phyloP scores from a whole-genome alignment of 2,329 filamentous ascomycete species.

The Blastomyces percursus region DNA sequence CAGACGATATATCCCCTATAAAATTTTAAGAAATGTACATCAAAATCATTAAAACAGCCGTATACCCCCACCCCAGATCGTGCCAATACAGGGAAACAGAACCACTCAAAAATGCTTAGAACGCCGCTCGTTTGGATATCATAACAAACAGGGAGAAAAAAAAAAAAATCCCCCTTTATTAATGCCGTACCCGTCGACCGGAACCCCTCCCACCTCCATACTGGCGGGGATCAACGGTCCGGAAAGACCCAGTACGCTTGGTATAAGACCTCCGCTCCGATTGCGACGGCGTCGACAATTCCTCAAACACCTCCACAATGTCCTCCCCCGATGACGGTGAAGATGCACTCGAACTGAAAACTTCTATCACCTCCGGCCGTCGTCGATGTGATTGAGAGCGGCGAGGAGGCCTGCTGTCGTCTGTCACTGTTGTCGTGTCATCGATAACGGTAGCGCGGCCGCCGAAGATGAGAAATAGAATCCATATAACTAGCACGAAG shows the following conservation, averaged over 20 bases:
- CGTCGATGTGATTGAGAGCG: slow-evolving; percentile 19
- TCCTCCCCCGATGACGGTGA: slow-evolving; percentile 31
- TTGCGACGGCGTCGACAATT: slow-evolving; percentile 32
- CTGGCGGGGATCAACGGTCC: slow-evolving; percentile 37
- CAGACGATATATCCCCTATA: not conserved
- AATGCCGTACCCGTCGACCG: slow-evolving; percentile 15
- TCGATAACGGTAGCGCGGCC: slow-evolving; percentile 24
- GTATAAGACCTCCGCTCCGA: slow-evolving; percentile 27
- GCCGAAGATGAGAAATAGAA: slow-evolving; percentile 43
- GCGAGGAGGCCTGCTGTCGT: slow-evolving; percentile 2
- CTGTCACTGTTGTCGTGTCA: slow-evolving; percentile 12
- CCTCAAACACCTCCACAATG: slow-evolving; percentile 50
- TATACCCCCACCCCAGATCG: not conserved
- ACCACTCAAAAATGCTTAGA: not conserved
- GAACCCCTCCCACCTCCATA: slow-evolving; percentile 26
- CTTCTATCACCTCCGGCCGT: slow-evolving; percentile 26
- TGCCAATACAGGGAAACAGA: not conserved
- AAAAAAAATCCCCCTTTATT: not conserved
- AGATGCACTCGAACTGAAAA: slow-evolving; percentile 31
- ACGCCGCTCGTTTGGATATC: not conserved
- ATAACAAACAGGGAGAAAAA: not conserved
- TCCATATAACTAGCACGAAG: slow-evolving; percentile 44
- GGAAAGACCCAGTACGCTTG: slow-evolving; percentile 35
- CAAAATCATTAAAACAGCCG: not conserved
- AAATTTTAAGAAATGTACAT: not conserved